These are phyloP conservation scores for Cantharellus anzutake DNA, from an alignment of 768 basidiomycete species.

Conservation along the genomic window DNA sequence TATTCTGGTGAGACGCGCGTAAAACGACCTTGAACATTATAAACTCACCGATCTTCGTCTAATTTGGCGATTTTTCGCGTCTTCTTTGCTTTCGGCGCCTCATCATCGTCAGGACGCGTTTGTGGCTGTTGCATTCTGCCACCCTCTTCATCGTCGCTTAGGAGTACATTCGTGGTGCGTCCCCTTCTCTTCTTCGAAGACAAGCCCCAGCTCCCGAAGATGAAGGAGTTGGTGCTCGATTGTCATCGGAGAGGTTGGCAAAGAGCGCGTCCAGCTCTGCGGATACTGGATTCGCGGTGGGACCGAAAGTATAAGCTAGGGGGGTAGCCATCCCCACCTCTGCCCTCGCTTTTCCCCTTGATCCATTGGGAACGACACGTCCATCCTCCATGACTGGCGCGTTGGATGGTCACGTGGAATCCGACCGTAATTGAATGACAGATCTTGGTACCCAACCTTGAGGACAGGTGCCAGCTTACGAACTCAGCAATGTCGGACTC, in stretches of 20 bases:
- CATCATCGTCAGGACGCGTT: constrained; percentile 15
- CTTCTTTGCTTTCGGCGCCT: constrained; percentile 20
- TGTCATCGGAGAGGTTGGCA: constrained; percentile 20
- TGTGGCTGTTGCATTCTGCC: not conserved
- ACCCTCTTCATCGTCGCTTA: not conserved
- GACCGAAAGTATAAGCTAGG: too few relatives aligned
- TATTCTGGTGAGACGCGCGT: not conserved
- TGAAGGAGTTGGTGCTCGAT: constrained; percentile 26
- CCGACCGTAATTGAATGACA: too few relatives aligned
- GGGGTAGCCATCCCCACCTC: too few relatives aligned
- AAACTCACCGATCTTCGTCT: constrained; percentile 36
- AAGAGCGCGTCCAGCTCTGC: constrained; percentile 5
- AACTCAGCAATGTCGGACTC: not conserved
- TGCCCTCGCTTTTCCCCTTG: too few relatives aligned
- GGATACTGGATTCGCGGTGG: not conserved
- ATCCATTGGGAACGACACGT: too few relatives aligned
- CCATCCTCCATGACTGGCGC: too few relatives aligned
- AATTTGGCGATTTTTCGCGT: constrained; percentile 37
- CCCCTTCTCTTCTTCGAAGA: not conserved
- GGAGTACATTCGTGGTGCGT: not conserved
- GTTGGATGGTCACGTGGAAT: too few relatives aligned
- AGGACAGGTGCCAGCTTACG: not conserved
- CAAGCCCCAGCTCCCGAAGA: constrained; percentile 26
- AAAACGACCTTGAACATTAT: not conserved
- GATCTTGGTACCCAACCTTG: too few relatives aligned